These are phyloP conservation scores for Medicago arabica DNA, from an alignment of 306 rosid species.

Conservation along the genomic window DNA sequence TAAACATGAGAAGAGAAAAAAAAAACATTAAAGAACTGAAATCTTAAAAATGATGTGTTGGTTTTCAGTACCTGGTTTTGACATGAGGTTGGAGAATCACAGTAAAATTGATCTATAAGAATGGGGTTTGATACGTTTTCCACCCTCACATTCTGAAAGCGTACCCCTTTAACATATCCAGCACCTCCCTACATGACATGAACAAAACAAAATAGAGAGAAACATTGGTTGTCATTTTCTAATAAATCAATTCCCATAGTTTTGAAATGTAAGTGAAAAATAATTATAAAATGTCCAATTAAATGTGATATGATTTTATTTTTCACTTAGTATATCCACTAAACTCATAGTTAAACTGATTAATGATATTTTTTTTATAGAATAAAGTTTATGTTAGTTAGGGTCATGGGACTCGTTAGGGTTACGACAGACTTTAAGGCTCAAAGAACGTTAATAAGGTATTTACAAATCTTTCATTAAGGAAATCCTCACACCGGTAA, in stretches of 20 bases:
- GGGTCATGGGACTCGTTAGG: too few species aligned
- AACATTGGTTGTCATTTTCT: slow-evolving; percentile 27
- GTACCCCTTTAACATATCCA: slow-evolving; percentile 84
- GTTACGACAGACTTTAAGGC: too few species aligned
- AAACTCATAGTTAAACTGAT: too few species aligned
- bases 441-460: too few species aligned
- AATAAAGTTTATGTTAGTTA: too few species aligned
- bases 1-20: not conserved
- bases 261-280: slow-evolving; percentile 4
- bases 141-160: slow-evolving; percentile 86
- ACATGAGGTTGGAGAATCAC: slow-evolving; percentile 85
- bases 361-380: too few species aligned
- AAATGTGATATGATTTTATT: not conserved
- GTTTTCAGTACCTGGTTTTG: slow-evolving; percentile 65
- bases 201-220: slow-evolving; percentile 14
- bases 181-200: slow-evolving; percentile 79
- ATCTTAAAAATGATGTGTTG: too few species aligned
- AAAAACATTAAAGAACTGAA: not conserved
- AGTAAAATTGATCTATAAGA: slow-evolving; percentile 93
- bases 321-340: not conserved
- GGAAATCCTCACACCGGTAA: too few species aligned
- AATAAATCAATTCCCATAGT: slow-evolving; percentile 7
- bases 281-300: slow-evolving; percentile 4
- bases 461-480: too few species aligned
- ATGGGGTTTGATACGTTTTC: slow-evolving; percentile 87